Base-by-base conservation (phyloP, 1,139 yeast species). In the Yamadazyma epiphylla region DNA sequence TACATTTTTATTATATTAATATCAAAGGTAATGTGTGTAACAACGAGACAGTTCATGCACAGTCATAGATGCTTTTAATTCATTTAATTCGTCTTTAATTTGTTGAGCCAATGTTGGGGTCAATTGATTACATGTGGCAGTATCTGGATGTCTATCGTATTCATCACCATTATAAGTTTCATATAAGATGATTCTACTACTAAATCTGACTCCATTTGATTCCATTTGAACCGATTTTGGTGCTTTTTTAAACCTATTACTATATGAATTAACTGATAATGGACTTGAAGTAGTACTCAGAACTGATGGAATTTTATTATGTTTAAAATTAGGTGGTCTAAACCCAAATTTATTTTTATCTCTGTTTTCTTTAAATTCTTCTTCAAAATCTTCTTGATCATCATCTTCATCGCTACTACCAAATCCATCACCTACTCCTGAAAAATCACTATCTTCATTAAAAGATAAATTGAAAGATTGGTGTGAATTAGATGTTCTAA, bases 111-210 rank as follows among this genome's bases (percentile, higher is more conserved):
- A 64, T 32, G 74, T 65, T 4, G 97, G 96, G 1, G 96, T 89
- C 55, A 89, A 67, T 51, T 83, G 88, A 57, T 89, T 88, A 62
- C 97, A 89, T 2, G 97, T 88, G 4, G 95, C 95, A 25, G 82
- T 70, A 42, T 88, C 97, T 0, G 97, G 96, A 42, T 83, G 88
- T 47, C 98, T 77, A 54, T 91, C 97, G 53, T 91, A 91, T 44
- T 86, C 96, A 12, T 75, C 79, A 27, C 82, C 80, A 38, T 83
- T 75, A 55, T 84, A 88, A 0, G 96, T 91, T 41, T 88, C 95
- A 56, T 81, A 91, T 29, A 91, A 71, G 9, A 87, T 75, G 41
- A 91, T 86, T 46, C 88, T 71, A 1, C 95, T 81, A 3, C 95
- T 82, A 55, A 91, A 91, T 27, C 77, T 60, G n/a, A 91, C 95